Evolutionary conservation across 106 monocot species (phyloP), one percentile per base, ranked within the genome.

Genomic region (Allium sativum): DNA sequence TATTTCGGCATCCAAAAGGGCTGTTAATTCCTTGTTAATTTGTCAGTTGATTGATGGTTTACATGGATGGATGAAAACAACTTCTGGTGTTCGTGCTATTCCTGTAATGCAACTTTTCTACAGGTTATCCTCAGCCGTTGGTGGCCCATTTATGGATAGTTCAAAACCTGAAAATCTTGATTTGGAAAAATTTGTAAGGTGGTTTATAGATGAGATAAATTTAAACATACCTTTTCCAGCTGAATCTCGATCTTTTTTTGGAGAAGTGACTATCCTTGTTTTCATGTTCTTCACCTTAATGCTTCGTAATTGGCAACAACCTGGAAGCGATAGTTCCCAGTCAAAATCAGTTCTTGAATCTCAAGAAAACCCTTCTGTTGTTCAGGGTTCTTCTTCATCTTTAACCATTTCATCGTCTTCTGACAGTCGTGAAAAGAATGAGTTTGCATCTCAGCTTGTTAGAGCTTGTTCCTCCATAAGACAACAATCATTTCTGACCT

Each of bases 231-330:
- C 82, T 51, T 92, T 98, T 74, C 59, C 64, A 14, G 80, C 76
- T 16, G 84, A 77, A 74, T 55, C 14, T 7, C 87, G 92, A 47
- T 78, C 82, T 10, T 73, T 67, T 59, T 88, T 88, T 79, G 88
- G 98, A 12, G 98, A 98, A 85, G 76, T 83, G 18, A 55, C 69
- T 40, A 88, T 98, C 61, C 79, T 98, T 68, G 88, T 92, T 52
- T 92, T 92, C 68, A 85, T 92, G 88, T 98, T 88, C 65, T 83
- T 98, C 71, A 98, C 88, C 17, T 77, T 98, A 42, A 92, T 98
- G 98, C 88, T 98, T 71, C 84, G 92, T 21, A 98, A 98, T 45
- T 98, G 98, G 98, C 92, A 98, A 72, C 98, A 88, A 56, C 98
- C 98, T 78, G 82, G 88, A 6, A 64, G 76, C 77, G 98, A 98